phyloP scores from a whole-genome alignment of 805 yeast genomes.

The Barnettozyma salicaria region DNA sequence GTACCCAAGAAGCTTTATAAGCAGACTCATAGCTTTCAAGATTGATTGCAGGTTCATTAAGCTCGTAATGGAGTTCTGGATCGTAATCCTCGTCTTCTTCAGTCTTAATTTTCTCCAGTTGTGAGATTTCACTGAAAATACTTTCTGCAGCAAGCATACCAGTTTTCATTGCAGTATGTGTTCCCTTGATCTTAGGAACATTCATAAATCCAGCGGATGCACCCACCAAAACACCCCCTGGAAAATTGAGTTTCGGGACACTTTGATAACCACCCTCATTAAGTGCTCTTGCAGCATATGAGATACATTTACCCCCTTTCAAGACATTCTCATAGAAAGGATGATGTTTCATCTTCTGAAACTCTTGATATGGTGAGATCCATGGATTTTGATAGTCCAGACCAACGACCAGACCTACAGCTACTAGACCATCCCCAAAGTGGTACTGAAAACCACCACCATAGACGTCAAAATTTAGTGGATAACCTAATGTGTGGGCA shows the following conservation, averaged over 20 bases:
- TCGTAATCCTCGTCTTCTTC: constrained; percentile 37
- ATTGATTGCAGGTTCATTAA: constrained; percentile 39
- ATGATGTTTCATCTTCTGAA: constrained; percentile 89
- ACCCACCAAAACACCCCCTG: constrained; percentile 95
- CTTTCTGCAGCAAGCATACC: constrained; percentile 94
- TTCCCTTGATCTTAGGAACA: constrained; percentile 95
- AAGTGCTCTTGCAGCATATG: constrained; percentile 93
- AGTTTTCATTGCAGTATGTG: constrained; percentile 95
- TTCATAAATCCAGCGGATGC: constrained; percentile 96
- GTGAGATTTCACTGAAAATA: constrained; percentile 51
- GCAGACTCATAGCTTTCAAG: constrained; percentile 56
- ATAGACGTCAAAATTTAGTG: constrained; percentile 64
- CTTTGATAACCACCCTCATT: constrained; percentile 97
- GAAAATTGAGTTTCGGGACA: constrained; percentile 84
- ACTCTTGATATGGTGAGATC: constrained; percentile 92
- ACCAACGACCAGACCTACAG: constrained; percentile 93
- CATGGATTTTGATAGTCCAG: constrained; percentile 93
- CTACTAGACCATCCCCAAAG: constrained; percentile 86
- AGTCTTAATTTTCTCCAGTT: constrained; percentile 36
- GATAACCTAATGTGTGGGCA: constrained; percentile 86
- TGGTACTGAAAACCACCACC: constrained; percentile 99
- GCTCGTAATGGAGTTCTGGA: constrained; percentile 35
- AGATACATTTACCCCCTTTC: constrained; percentile 85
- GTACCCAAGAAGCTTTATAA: constrained; percentile 76
- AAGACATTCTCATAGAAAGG: constrained; percentile 72